These are phyloP conservation scores for Zygotorulaspora danielsina DNA, from an alignment of 805 yeast species.

Conservation along the genomic window DNA sequence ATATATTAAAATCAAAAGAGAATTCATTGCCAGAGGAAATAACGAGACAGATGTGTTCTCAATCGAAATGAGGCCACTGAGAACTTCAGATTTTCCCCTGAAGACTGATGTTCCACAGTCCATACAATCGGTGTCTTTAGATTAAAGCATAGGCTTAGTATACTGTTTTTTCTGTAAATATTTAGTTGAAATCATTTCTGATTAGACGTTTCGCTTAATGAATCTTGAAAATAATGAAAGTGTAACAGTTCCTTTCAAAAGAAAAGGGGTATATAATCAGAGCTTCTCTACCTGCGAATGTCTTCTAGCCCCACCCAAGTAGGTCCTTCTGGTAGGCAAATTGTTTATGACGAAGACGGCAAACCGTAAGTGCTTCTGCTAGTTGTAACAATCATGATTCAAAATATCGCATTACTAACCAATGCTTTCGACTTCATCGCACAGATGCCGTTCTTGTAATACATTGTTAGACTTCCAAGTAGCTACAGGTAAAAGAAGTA, in stretches of 20 bases:
- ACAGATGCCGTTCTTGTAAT: slow-evolving; percentile 84
- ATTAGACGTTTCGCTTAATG: too few relatives aligned
- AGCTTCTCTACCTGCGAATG: too few relatives aligned
- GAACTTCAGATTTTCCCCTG: slow-evolving; percentile 55
- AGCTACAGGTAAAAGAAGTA: slow-evolving; percentile 41
- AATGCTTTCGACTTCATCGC: too few relatives aligned
- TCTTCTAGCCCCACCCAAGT: slow-evolving; percentile 37
- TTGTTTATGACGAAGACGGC: slow-evolving; percentile 79
- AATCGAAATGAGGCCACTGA: slow-evolving; percentile 56
- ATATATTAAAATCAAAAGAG: slow-evolving; percentile 58
- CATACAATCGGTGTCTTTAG: slow-evolving; percentile 23
- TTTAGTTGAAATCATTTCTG: too few relatives aligned
- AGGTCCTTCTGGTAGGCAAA: slow-evolving; percentile 62
- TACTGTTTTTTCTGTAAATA: slow-evolving; percentile 1
- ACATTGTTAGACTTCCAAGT: slow-evolving; percentile 71
- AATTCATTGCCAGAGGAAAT: slow-evolving; percentile 29
- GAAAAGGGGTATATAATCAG: too few relatives aligned
- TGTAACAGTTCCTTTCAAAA: too few relatives aligned
- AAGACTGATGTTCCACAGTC: slow-evolving; percentile 23
- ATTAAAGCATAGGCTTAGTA: slow-evolving; percentile 9
- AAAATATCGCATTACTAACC: too few relatives aligned
- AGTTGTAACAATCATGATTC: too few relatives aligned
- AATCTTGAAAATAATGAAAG: too few relatives aligned
- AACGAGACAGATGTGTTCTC: slow-evolving; percentile 33
- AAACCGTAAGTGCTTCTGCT: slow-evolving; percentile 75